Conservation (phyloP, 2,329 filamentous ascomycete genomes). For the Ceratocystis harringtonii region DNA sequence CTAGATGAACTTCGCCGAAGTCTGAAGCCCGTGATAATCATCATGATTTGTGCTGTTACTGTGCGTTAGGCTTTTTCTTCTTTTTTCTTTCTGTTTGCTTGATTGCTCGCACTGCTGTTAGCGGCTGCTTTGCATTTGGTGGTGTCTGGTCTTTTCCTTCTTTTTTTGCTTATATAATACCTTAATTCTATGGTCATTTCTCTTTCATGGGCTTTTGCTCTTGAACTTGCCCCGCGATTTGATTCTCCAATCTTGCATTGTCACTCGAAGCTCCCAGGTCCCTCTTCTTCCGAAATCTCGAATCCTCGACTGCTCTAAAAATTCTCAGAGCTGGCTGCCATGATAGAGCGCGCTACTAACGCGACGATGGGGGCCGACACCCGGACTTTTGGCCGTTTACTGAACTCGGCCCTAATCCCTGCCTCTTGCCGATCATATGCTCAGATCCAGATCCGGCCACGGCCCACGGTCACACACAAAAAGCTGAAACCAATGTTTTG, state of each 20-base stretch:
- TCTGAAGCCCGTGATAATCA: not conserved
- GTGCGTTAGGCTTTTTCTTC: not conserved
- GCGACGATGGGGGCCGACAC: constrained; percentile 7
- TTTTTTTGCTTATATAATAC: not conserved
- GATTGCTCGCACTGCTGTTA: not conserved
- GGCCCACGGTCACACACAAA: constrained; percentile 2
- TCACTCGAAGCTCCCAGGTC: not conserved
- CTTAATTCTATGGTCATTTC: not conserved
- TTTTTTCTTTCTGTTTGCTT: too few relatives aligned
- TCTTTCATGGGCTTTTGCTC: not conserved
- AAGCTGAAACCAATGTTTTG: constrained; percentile 16
- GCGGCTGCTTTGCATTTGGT: not conserved
- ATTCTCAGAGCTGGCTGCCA: not conserved
- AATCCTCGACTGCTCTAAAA: not conserved
- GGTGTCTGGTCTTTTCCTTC: not conserved
- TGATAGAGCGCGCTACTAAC: constrained; percentile 17
- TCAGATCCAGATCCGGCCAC: not conserved
- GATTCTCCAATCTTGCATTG: not conserved
- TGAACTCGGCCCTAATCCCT: constrained; percentile 11
- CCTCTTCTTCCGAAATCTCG: not conserved
- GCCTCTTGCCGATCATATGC: constrained; percentile 2
- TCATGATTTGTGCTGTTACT: not conserved
- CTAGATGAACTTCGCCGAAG: not conserved
- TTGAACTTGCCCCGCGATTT: not conserved
- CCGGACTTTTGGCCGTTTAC: constrained; percentile 11